Conservation (phyloP, 768 basidiomycete genomes). For the Hypsizygus marmoreus region DNA sequence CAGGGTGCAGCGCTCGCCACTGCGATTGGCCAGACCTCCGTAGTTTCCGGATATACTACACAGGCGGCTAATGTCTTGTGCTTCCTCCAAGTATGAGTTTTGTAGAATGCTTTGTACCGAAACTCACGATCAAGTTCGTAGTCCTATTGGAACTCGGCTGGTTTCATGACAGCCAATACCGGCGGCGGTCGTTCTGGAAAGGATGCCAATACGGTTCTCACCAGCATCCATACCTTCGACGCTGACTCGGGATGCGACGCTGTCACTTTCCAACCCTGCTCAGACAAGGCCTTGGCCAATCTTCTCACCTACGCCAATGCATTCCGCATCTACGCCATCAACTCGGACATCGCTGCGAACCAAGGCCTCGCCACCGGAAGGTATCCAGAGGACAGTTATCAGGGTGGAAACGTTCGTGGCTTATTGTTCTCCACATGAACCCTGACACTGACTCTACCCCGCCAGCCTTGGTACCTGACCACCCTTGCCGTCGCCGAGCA, state of each 20-base stretch:
- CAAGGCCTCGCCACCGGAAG: slow-evolving; percentile 74
- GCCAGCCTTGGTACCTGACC: slow-evolving; percentile 76
- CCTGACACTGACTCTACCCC: neutral
- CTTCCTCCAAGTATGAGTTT: slow-evolving; percentile 71
- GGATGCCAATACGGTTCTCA: slow-evolving; percentile 73
- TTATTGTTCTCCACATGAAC: slow-evolving; percentile 19
- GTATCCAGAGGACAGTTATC: slow-evolving; percentile 76
- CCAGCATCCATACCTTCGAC: slow-evolving; percentile 80
- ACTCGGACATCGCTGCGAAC: slow-evolving; percentile 53
- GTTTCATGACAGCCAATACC: slow-evolving; percentile 75
- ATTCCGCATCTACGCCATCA: slow-evolving; percentile 71
- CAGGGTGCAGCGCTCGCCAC: slow-evolving; percentile 67
- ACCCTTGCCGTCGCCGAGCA: slow-evolving; percentile 75
- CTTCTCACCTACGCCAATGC: slow-evolving; percentile 67
- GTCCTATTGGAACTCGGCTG: slow-evolving; percentile 73
- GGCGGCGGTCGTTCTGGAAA: slow-evolving; percentile 75
- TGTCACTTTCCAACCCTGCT: slow-evolving; percentile 78
- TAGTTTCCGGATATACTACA: slow-evolving; percentile 47
- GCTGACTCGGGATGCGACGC: slow-evolving; percentile 70
- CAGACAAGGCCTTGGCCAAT: slow-evolving; percentile 71
- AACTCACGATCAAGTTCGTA: slow-evolving; percentile 25
- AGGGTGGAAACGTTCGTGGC: slow-evolving; percentile 62
- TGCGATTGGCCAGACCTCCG: slow-evolving; percentile 51
- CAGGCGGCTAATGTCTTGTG: slow-evolving; percentile 71
- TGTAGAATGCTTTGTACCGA: no score